Evolutionary conservation across 768 basidiomycete genomes (phyloP), one percentile per base, ranked within the genome.

Genomic region (Trametes cingulata): DNA sequence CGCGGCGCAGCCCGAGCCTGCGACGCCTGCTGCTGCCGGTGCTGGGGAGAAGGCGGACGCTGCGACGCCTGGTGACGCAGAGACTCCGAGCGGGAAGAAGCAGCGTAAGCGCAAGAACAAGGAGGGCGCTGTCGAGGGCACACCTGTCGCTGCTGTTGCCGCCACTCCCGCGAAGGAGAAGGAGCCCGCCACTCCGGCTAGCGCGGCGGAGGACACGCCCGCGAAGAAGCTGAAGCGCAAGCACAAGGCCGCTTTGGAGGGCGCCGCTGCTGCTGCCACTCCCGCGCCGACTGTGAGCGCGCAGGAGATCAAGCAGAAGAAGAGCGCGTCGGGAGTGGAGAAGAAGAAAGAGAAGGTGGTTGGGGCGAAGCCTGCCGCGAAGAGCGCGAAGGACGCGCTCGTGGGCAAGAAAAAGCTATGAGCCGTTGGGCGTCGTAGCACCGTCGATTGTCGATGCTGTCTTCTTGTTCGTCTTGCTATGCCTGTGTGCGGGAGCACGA

Each of bases 271-370:
- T 0, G 55, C 63, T 13, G 42, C 61, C 15, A 42, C 57, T 20
- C 52, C 64, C 50, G 42, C 42, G 57, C 51, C 52, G 20, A 55
- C 62, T 47, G 43, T 51, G 58, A 40, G 37, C 22, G 42, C 56
- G 17, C 76, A 78, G 17, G 83, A 84, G 61, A 65, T 82, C 63
- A 85, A 86, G 73, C 76, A 78, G 69, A 87, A 87, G 68, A 76
- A 78, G 54, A 71, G 70, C 20, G 72, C 68, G 1, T 74, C 70
- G 36, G 71, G 74, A 47, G 77, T 56, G 2, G 82, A 82, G 71
- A 85, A 82, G 76, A 89, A 89, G 74, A 87, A 85, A 72, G 78
- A 75, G 52, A 78, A 74, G 62, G 60, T 75, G 10, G 57, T 73
- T 40, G 70, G 72, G 58, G 65, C 73, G 19, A 71, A 74, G 62